A percentile compares a stretch with the other conserved stretches of the same genome.
Evolutionary conservation across 1,139 yeast genomes (phyloP).

Genomic region (Saccharomyces pastorianus): DNA sequence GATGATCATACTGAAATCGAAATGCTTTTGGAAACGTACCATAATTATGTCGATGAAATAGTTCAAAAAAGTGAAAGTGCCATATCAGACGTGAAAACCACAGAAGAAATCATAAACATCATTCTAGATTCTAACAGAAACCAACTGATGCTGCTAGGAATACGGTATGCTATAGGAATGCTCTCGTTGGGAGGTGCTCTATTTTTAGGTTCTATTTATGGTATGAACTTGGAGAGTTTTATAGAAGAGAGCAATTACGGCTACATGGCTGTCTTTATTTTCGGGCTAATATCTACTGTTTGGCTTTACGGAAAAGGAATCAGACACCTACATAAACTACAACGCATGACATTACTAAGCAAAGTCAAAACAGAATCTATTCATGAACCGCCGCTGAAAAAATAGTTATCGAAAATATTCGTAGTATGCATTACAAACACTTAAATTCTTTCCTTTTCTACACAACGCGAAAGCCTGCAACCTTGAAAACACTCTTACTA

Average conservation of each 20-base stretch:
- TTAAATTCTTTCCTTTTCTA: not conserved
- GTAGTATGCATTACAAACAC: not conserved
- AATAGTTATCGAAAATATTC: not conserved
- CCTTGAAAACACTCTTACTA: not conserved
- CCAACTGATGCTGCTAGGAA: conserved; percentile 64
- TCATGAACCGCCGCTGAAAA: not conserved
- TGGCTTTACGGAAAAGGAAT: conserved; percentile 35
- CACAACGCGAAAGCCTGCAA: not conserved
- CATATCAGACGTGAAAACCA: conserved; percentile 62
- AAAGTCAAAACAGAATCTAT: conserved; percentile 12
- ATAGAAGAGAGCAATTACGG: conserved; percentile 59
- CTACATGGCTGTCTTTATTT: conserved; percentile 37
- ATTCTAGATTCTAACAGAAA: conserved; percentile 73
- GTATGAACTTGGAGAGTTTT: conserved; percentile 73
- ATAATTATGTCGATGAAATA: conserved; percentile 69
- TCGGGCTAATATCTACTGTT: conserved; percentile 20
- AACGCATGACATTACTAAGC: conserved; percentile 39
- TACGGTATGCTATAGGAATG: conserved; percentile 60
- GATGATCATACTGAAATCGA: conserved; percentile 62
- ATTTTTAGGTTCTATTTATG: conserved; percentile 67
- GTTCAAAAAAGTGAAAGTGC: conserved; percentile 71
- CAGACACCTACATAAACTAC: conserved; percentile 35
- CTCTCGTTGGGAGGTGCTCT: conserved; percentile 51
- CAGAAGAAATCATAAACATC: conserved; percentile 75
- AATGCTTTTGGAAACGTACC: conserved; percentile 65